Evolutionary conservation across 805 yeast species (phyloP), one percentile per base, ranked within the genome.

Genomic region (Saccharomycopsis amapae): DNA sequence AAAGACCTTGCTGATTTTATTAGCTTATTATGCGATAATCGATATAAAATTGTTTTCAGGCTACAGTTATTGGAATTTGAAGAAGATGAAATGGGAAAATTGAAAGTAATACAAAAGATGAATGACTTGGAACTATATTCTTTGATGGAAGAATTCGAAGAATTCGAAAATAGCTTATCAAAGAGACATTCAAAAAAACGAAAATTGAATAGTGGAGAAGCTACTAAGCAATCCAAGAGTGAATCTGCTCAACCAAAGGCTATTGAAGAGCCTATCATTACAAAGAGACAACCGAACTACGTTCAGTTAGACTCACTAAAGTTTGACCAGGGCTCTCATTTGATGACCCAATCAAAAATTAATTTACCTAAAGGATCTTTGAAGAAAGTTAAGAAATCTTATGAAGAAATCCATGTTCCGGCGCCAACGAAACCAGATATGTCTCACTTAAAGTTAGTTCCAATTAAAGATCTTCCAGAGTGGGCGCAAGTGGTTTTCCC

Each of bases 351-450:
- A 0, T 65, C 81, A 1, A 81, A 79, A 49, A 77, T 93, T 19
- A 72, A 73, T 44, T 72, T 93, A 3, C 97, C 98, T 0, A 73
- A 73, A 48, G 95, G 95, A 2, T 84, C 97, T 0, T 84, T 77
- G 59, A 87, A 85, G 56, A 76, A 84, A 49, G 75, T 77, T 10
- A 79, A 79, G 52, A 78, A 76, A 48, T 65, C 75, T 4, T 90
- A 90, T 63, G 97, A 90, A 58, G 94, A 87, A 55, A 85, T 89
- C 31, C 88, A 81, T 51, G 77, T 93, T n/a, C 98, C 98, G 0
- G 81, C 96, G 0, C 96, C 96, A 0, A 60, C 64, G 13, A 69
- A 72, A 22, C 71, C 78, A 3, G 63, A 61, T 1, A 6, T 41
- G n/a, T 39, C 45, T 9, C 34, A 44, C 12, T 32, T 50, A 13